Base-by-base conservation (phyloP, 495 filamentous ascomycete species). In the Paragyromitra xinjiangensis region DNA sequence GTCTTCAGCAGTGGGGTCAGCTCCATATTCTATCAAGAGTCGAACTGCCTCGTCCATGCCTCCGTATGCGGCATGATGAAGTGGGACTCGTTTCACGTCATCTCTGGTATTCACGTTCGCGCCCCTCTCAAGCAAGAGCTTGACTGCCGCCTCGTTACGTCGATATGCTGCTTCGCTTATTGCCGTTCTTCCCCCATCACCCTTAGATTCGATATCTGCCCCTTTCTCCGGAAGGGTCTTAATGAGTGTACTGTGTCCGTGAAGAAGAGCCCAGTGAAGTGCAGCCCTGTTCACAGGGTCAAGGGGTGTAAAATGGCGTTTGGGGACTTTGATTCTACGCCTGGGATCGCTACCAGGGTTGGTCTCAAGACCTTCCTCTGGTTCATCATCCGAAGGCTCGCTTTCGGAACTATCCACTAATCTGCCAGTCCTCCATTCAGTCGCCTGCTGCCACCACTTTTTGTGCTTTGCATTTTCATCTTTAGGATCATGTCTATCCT, bases 11-110 rank as follows among this genome's bases (percentile, higher is more conserved):
- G 50, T n/a, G 19, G 50, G 34, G 14, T 69, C 50, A 19, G 65
- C 65, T 12, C 50, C 65, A 34, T 53, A 22, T 6, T 53, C 16
- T 22, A 53, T 2, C 19, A 53, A n/a, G 11, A 48, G 44, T 48
- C 44, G 24, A 26, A 59, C 37, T 44, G 22, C 14, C 37, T 42
- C 51, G 6, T 3, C 12, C 19, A 14, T 40, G 12, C 48, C 37
- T 11, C 9, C 6, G 9, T 68, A 12, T 7, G 65, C 65, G 9
- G 45, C 48, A 48, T 68, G 29, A 22, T 69, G 51, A 22, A 69
- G 66, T 11, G 51, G 51, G 12, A 51, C 29, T 9, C 34, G 7
- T 26, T 16, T 16, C 16, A 9, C 0, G 6, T 11, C 5, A 24
- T 59, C 66, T 0, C 16, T 3, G 2, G 50, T 40, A 26, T 69